phyloP scores from a whole-genome alignment of 441 rosid species.

The Mallotus repandus region DNA sequence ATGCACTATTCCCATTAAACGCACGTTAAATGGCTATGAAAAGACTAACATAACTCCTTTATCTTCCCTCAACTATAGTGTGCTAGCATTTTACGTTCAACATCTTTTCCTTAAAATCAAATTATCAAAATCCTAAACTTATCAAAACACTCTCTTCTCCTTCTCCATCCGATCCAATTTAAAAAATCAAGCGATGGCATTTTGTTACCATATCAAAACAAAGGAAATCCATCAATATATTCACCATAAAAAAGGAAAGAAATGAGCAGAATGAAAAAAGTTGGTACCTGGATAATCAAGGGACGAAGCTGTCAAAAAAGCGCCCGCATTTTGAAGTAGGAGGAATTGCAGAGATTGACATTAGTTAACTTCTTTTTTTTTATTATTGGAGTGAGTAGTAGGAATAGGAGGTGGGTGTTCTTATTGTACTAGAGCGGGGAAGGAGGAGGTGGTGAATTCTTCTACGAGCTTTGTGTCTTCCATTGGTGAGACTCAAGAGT shows the following conservation, averaged over 20 bases:
- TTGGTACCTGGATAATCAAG: constrained; percentile 24
- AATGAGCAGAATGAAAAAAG: neutral
- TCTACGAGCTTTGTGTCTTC: neutral
- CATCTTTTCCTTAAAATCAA: no score
- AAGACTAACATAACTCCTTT: no score
- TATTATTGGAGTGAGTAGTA: neutral
- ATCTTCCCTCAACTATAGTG: no score
- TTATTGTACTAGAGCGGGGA: neutral
- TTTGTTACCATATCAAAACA: no score
- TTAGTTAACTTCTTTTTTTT: constrained; percentile 17
- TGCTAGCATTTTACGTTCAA: no score
- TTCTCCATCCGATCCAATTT: no score
- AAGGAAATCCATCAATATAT: neutral
- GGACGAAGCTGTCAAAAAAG: constrained; percentile 34
- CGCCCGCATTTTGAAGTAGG: constrained; percentile 28
- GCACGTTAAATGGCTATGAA: no score
- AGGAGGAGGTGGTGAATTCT: no score
- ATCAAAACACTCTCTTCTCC: no score
- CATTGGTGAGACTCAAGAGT: neutral
- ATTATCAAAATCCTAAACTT: no score
- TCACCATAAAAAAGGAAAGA: neutral
- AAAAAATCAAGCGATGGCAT: no score
- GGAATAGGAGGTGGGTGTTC: constrained; percentile 4
- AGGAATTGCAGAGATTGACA: constrained; percentile 9
- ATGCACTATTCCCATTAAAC: no score